Percentiles rank a stretch among this genome's conserved stretches.
Evolutionary conservation across 371 early-diverging fungal genomes (phyloP).

Genomic region (Circinella minor): DNA sequence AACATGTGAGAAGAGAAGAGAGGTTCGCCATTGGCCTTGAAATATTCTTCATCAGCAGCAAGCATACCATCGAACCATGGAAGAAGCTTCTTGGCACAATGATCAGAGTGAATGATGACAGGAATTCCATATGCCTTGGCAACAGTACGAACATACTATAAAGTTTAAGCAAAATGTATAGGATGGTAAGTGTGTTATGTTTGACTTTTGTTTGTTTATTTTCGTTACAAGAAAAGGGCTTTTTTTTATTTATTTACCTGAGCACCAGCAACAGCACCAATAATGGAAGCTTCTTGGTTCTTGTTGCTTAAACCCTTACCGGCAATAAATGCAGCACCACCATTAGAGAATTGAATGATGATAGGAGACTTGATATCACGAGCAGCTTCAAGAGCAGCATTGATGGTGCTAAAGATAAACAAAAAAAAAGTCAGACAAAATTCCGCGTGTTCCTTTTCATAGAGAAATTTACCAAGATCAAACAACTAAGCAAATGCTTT

Average conservation of each 20-base stretch:
- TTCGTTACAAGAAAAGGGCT: background rate
- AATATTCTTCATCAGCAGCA: conserved; percentile 89
- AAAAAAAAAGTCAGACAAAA: conserved; percentile 1
- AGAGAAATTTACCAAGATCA: background rate
- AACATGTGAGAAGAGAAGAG: conserved; percentile 96
- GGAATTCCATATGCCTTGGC: conserved; percentile 91
- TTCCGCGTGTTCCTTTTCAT: background rate
- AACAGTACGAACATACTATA: conserved; percentile 75
- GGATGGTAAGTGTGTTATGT: background rate
- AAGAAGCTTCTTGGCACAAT: conserved; percentile 93
- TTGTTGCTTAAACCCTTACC: conserved; percentile 91
- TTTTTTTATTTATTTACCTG: conserved; percentile 38
- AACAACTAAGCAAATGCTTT: background rate
- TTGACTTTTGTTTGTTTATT: background rate
- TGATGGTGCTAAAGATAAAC: conserved; percentile 66
- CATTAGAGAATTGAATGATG: conserved; percentile 92
- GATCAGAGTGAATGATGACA: conserved; percentile 89
- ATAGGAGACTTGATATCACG: conserved; percentile 88
- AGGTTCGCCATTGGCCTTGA: conserved; percentile 87
- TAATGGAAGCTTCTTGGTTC: conserved; percentile 84
- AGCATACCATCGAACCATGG: conserved; percentile 96
- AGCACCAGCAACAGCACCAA: conserved; percentile 91
- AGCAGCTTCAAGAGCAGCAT: conserved; percentile 91
- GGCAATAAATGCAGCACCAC: conserved; percentile 87
- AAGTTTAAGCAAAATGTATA: background rate